Conservation (phyloP, 306 rosid species). For the Fragaria ananassa region DNA sequence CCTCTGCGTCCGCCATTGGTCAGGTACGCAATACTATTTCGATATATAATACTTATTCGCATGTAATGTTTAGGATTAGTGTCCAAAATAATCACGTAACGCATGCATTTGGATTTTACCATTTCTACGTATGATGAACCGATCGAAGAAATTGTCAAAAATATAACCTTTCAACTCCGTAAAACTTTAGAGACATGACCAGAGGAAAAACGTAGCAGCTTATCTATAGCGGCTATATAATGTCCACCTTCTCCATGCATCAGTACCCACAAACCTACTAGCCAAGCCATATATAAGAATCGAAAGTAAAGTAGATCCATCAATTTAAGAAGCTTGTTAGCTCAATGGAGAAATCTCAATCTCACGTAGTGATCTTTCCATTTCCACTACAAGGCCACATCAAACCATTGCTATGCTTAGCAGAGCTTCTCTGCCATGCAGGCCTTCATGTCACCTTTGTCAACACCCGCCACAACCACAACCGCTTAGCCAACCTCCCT, state of each 20-base stretch:
- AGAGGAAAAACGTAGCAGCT: no score
- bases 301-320: not conserved
- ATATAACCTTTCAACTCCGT: no score
- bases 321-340: not conserved
- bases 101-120: no score
- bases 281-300: not conserved
- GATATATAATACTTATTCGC: no score
- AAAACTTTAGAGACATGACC: no score
- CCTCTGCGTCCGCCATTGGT: no score
- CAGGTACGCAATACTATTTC: no score
- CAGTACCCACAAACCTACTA: not conserved
- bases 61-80: no score
- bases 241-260: not conserved
- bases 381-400: conserved; percentile 23
- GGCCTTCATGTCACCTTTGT: conserved; percentile 23
- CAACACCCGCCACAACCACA: conserved; percentile 12
- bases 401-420: conserved; percentile 20
- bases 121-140: no score
- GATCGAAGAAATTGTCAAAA: no score
- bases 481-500: not conserved
- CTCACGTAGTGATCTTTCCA: conserved; percentile 19
- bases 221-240: no score
- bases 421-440: conserved; percentile 12
- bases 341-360: not conserved
- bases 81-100: no score